phyloP scores from a whole-genome alignment of 2,329 filamentous ascomycete species.

The Aspergillus sergii region DNA sequence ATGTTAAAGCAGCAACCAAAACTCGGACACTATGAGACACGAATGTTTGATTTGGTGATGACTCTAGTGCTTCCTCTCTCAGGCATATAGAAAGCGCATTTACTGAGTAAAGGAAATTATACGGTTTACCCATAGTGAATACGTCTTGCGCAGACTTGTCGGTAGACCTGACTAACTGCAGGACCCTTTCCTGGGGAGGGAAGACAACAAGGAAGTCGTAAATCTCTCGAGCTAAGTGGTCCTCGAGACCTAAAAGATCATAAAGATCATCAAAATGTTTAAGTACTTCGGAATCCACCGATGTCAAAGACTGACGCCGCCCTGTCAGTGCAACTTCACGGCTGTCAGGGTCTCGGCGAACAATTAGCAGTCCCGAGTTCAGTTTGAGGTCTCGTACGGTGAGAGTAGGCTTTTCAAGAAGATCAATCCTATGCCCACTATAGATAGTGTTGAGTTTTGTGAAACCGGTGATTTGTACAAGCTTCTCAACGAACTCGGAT shows the following conservation, averaged over 20 bases:
- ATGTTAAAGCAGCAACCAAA: constrained; percentile 63
- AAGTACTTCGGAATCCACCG: constrained; percentile 77
- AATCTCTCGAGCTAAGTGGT: constrained; percentile 70
- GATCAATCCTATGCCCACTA: constrained; percentile 66
- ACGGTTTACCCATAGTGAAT: constrained; percentile 70
- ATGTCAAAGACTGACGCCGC: constrained; percentile 55
- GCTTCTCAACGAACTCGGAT: constrained; percentile 66
- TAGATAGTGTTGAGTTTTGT: constrained; percentile 74
- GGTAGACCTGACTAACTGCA: constrained; percentile 60
- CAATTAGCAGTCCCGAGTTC: constrained; percentile 65
- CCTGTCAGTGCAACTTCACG: constrained; percentile 31
- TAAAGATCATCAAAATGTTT: constrained; percentile 84
- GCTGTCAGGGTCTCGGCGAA: constrained; percentile 60
- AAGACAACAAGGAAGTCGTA: constrained; percentile 72
- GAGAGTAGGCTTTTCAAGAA: constrained; percentile 60
- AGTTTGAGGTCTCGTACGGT: constrained; percentile 71
- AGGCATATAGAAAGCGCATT: constrained; percentile 68
- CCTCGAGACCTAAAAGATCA: constrained; percentile 73
- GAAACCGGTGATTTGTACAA: constrained; percentile 73
- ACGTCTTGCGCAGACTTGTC: constrained; percentile 60
- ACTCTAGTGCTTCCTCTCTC: constrained; percentile 42
- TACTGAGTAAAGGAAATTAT: constrained; percentile 73
- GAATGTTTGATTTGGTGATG: constrained; percentile 38
- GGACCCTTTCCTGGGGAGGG: constrained; percentile 66
- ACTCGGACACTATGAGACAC: constrained; percentile 53